Evolutionary conservation across 371 early-diverging fungal genomes (phyloP).

Genomic region (Mortierella sp.): DNA sequence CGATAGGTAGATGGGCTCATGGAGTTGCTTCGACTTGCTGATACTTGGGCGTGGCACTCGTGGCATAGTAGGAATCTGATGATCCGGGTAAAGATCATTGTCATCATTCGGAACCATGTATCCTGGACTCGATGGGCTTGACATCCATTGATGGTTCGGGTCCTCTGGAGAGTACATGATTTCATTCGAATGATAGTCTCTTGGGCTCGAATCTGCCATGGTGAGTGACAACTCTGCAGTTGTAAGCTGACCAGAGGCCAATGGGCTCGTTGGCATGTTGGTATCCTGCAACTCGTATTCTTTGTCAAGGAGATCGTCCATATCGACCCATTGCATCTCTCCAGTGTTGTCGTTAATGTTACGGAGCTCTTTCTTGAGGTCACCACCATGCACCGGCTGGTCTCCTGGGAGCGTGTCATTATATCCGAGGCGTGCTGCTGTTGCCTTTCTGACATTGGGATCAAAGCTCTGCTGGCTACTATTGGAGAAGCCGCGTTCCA

Average conservation of each 20-base stretch:
- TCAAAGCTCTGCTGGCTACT: constrained; percentile 5
- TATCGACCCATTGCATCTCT: constrained; percentile 34
- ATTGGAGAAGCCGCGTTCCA: background rate
- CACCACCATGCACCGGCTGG: background rate
- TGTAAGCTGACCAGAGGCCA: background rate
- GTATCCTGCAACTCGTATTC: constrained; percentile 28
- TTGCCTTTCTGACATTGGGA: constrained; percentile 19
- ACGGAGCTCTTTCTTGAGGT: background rate
- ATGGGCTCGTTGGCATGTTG: no score
- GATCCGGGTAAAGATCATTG: constrained; percentile 40
- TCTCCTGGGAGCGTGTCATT: constrained; percentile 10
- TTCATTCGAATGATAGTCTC: constrained; percentile 23
- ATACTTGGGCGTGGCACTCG: constrained; percentile 27
- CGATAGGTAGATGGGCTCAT: constrained; percentile 7
- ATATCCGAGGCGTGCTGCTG: constrained; percentile 15
- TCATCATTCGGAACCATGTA: constrained; percentile 31
- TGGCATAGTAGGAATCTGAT: constrained; percentile 39
- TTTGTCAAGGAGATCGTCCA: constrained; percentile 42
- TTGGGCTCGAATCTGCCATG: background rate
- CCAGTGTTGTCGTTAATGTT: background rate
- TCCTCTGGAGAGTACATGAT: constrained; percentile 34
- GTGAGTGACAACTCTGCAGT: constrained; percentile 3
- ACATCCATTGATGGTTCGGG: constrained; percentile 4
- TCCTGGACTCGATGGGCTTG: constrained; percentile 6
- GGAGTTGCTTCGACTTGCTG: constrained; percentile 10